Evolutionary conservation across 106 monocot genomes (phyloP), one percentile per base, ranked within the genome.

Genomic region (Phalaenopsis aphrodite): DNA sequence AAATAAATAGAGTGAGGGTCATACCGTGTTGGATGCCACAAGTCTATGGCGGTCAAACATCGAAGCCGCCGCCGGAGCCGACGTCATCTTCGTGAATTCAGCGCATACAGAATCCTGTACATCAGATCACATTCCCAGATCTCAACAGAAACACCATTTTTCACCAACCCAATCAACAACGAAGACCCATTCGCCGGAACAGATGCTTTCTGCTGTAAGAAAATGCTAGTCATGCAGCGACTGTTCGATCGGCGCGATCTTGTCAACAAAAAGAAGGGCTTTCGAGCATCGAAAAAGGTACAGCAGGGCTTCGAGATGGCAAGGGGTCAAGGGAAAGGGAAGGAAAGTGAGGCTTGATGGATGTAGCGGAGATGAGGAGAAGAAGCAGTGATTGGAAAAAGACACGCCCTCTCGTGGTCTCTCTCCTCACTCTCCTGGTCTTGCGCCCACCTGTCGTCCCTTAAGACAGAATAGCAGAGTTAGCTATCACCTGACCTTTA

Each of bases 21-120:
- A 67, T 72, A 92, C 92, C 41, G 89, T 92, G 52, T 90, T 89
- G 55, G 86, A 81, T 4, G 86, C 74, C 21, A 73, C 87, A 14
- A 87, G 46, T 39, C 87, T 78, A 21, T 81, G 85, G 43, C 89
- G 89, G 78, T 92, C 89, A 68, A 92, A 89, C 78, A 77, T 37
- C 82, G 84, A 78, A 41, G 85, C 87, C 41, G 86, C 84, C 8
- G 88, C 84, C 21, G 92, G 89, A 52, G 87, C 87, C 23, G 92
- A 92, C 80, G 92, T 73, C 92, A 92, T 92, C 73, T 66, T 23
- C 49, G 8, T 37, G 24, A 36, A 61, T 46, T 15, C 75, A 42
- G 14, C 61, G 24, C 18, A 18, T 55, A 41, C 0, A 72, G 41
- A 55, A 16, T 52, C 45, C 1, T 17, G 8, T 24, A 42, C 83